Conservation (phyloP, 305 asterid genomes). For the Withania somnifera region DNA sequence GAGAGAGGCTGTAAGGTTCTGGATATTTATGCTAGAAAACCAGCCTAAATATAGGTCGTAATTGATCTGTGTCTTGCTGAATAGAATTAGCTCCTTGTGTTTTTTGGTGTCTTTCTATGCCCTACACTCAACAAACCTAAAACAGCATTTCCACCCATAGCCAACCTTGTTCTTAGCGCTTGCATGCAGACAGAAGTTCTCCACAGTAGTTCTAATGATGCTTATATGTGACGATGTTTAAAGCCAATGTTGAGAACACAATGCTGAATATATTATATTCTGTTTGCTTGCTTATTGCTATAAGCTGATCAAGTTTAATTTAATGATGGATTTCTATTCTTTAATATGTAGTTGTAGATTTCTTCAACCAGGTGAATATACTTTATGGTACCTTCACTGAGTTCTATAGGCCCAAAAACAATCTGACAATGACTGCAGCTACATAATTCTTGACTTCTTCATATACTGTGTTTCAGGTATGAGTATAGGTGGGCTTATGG, state of each 20-base stretch:
- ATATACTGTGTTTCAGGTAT: slow-evolving; percentile 35
- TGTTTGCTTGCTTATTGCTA: neutral
- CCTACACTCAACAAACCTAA: neutral
- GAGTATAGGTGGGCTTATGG: slow-evolving; percentile 98
- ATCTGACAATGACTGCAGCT: slow-evolving; percentile 83
- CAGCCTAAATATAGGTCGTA: neutral
- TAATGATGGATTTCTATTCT: slow-evolving; percentile 11
- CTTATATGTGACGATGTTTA: neutral
- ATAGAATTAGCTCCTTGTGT: neutral
- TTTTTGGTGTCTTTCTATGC: neutral
- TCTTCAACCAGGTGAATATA: slow-evolving; percentile 96
- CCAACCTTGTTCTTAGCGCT: neutral
- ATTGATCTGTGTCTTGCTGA: neutral
- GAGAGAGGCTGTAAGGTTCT: slow-evolving; percentile 79
- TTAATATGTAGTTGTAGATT: slow-evolving; percentile 74
- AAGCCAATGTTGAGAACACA: neutral
- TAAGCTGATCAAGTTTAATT: slow-evolving; percentile 1
- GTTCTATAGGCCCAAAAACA: slow-evolving; percentile 84
- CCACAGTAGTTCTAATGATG: neutral
- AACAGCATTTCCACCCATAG: neutral
- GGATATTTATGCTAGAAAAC: neutral
- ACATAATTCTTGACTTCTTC: neutral
- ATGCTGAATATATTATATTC: neutral
- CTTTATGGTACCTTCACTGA: slow-evolving; percentile 94
- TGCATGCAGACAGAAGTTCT: neutral